These are phyloP conservation scores for Talaromyces pinophilus DNA, from an alignment of 2,329 filamentous ascomycete genomes.

Conservation along the genomic window DNA sequence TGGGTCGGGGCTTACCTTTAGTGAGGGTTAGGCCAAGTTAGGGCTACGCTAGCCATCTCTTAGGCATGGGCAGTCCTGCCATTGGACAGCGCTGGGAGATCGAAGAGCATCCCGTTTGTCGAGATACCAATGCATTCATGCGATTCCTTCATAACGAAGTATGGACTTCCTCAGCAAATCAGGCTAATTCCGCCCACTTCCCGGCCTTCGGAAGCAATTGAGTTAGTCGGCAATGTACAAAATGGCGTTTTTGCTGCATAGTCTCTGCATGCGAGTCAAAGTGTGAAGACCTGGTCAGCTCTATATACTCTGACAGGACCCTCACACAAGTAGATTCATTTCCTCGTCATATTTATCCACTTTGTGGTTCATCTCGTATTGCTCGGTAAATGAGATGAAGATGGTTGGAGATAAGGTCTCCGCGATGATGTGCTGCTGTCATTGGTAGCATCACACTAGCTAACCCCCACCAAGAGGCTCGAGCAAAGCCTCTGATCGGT, in stretches of 20 bases:
- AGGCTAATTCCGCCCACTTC: conserved; percentile 3
- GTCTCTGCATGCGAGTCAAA: neutral
- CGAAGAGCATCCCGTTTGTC: neutral
- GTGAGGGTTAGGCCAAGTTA: neutral
- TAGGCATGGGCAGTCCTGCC: neutral
- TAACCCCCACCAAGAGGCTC: conserved; percentile 11
- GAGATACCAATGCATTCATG: neutral
- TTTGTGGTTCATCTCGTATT: neutral
- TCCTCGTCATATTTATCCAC: neutral
- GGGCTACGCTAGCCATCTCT: neutral
- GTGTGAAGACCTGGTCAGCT: neutral
- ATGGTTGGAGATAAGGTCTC: neutral
- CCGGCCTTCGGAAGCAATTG: neutral
- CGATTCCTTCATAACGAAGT: neutral
- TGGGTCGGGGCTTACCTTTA: neutral
- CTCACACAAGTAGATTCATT: neutral
- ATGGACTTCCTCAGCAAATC: neutral
- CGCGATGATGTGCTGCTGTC: conserved; percentile 4
- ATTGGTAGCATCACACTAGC: conserved; percentile 1
- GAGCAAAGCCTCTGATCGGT: conserved; percentile 5
- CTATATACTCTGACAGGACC: conserved; percentile 1
- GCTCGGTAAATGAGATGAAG: neutral
- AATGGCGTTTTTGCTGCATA: neutral
- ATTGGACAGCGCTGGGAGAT: conserved; percentile 3
- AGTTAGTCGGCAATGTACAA: neutral